phyloP scores from a whole-genome alignment of 257 asterid genomes.

The Striga asiatica region DNA sequence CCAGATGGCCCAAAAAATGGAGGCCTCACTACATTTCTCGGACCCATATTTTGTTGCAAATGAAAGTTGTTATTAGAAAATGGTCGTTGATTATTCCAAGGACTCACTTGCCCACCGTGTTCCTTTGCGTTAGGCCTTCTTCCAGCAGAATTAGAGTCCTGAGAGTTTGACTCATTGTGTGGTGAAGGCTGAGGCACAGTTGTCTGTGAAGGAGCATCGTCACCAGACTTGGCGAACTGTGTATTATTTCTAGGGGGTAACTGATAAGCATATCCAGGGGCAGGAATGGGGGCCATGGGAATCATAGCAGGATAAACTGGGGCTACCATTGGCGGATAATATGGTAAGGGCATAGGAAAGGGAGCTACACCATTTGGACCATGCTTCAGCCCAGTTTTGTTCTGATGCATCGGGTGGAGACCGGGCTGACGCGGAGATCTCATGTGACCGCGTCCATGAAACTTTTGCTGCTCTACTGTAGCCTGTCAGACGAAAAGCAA shows the following conservation, averaged over 20 bases:
- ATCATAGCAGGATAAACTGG: slow-evolving; percentile 49
- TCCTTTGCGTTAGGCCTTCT: slow-evolving; percentile 47
- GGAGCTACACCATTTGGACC: slow-evolving; percentile 44
- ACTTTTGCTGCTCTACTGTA: slow-evolving; percentile 44
- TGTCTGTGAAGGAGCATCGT: slow-evolving; percentile 39
- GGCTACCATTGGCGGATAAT: slow-evolving; percentile 36
- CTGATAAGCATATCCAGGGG: slow-evolving; percentile 50
- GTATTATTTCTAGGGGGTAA: slow-evolving; percentile 35
- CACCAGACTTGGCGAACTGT: slow-evolving; percentile 31
- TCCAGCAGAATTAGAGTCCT: slow-evolving; percentile 33
- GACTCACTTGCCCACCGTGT: slow-evolving; percentile 34
- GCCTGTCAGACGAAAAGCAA: slow-evolving; percentile 37
- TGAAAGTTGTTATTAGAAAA: slow-evolving; percentile 37
- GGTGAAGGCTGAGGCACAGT: slow-evolving; percentile 39
- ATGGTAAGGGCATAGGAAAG: slow-evolving; percentile 43
- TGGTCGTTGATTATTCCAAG: slow-evolving; percentile 43
- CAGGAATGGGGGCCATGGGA: slow-evolving; percentile 40
- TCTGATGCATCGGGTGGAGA: slow-evolving; percentile 33
- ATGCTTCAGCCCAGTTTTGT: slow-evolving; percentile 50
- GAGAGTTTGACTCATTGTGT: slow-evolving; percentile 28
- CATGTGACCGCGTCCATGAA: slow-evolving; percentile 38
- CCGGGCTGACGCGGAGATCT: slow-evolving; percentile 48
- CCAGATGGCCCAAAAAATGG: slow-evolving; percentile 44
- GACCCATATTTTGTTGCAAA: slow-evolving; percentile 48
- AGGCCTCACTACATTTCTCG: slow-evolving; percentile 52